Evolutionary conservation across 176 grass and related monocot genomes (phyloP).

Genomic region (Oryza meyeriana): DNA sequence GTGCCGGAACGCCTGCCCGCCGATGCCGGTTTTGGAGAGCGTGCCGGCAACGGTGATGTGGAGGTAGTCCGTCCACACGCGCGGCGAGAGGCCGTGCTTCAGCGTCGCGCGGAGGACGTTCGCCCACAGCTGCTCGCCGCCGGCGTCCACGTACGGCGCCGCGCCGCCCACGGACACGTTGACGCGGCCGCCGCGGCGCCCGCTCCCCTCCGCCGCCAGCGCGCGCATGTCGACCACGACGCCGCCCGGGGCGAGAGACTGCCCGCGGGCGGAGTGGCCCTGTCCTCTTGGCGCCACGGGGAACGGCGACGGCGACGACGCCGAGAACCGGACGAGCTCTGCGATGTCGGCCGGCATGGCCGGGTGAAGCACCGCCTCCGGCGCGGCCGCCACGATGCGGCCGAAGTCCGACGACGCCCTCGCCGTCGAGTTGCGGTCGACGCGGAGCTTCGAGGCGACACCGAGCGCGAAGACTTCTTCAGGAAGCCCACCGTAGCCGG

Average conservation of each 20-base stretch:
- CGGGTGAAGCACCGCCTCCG: slow-evolving; percentile 21
- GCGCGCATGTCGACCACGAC: slow-evolving; percentile 58
- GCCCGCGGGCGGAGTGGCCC: slow-evolving; percentile 50
- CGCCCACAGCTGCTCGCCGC: slow-evolving; percentile 61
- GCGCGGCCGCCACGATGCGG: slow-evolving; percentile 18
- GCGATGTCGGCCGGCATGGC: slow-evolving; percentile 39
- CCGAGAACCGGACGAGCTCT: slow-evolving; percentile 39
- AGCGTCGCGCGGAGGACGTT: slow-evolving; percentile 55
- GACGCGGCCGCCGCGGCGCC: not conserved
- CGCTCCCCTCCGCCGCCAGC: slow-evolving; percentile 8
- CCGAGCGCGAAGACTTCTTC: slow-evolving; percentile 19
- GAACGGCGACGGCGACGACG: slow-evolving; percentile 35
- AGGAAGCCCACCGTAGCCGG: slow-evolving; percentile 6
- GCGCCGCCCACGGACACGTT: slow-evolving; percentile 7
- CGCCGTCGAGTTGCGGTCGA: slow-evolving; percentile 31
- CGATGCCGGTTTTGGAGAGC: slow-evolving; percentile 74
- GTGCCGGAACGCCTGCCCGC: slow-evolving; percentile 68
- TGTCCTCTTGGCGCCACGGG: slow-evolving; percentile 38
- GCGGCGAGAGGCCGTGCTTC: slow-evolving; percentile 42
- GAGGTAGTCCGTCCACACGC: slow-evolving; percentile 62
- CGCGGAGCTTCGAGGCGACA: slow-evolving; percentile 27
- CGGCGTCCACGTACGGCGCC: slow-evolving; percentile 47
- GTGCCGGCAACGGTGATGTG: slow-evolving; percentile 61
- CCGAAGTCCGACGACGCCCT: slow-evolving; percentile 51
- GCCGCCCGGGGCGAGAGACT: slow-evolving; percentile 36